phyloP scores from a whole-genome alignment of 495 filamentous ascomycete species.

The Sabuloglossum arenarium region DNA sequence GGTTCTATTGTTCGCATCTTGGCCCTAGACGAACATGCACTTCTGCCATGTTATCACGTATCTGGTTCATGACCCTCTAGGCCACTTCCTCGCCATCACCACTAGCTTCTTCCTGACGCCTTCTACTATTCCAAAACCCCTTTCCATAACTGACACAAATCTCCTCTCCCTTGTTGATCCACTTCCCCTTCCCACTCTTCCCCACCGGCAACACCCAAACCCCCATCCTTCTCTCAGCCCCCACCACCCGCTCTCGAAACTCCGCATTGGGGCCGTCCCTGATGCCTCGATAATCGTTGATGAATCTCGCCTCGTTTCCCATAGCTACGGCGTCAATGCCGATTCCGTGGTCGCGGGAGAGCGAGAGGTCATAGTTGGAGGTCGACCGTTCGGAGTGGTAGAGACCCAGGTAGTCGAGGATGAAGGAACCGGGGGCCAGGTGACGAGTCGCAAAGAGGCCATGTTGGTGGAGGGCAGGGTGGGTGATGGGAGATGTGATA shows the following conservation, averaged over 20 bases:
- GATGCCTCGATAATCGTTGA: slow-evolving; percentile 57
- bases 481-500: slow-evolving; percentile 26
- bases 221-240: slow-evolving; percentile 28
- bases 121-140: slow-evolving; percentile 32
- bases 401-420: slow-evolving; percentile 45
- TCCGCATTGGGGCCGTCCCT: slow-evolving; percentile 33
- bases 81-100: not conserved
- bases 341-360: slow-evolving; percentile 34
- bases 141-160: slow-evolving; percentile 48
- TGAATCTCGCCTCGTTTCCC: slow-evolving; percentile 51
- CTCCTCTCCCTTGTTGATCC: slow-evolving; percentile 36
- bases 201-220: slow-evolving; percentile 38
- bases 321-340: slow-evolving; percentile 38
- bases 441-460: slow-evolving; percentile 42
- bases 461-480: slow-evolving; percentile 41
- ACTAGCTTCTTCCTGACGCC: not conserved
- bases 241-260: slow-evolving; percentile 26
- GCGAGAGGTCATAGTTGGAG: slow-evolving; percentile 46
- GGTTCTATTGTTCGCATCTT: too few relatives aligned
- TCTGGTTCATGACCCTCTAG: too few relatives aligned
- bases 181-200: slow-evolving; percentile 28
- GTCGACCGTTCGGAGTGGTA: slow-evolving; percentile 27
- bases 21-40: not conserved
- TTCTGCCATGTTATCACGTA: too few relatives aligned
- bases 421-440: slow-evolving; percentile 32